These are phyloP conservation scores for Irpex sp. DNA, from an alignment of 1,284 basidiomycete species.

Conservation along the genomic window DNA sequence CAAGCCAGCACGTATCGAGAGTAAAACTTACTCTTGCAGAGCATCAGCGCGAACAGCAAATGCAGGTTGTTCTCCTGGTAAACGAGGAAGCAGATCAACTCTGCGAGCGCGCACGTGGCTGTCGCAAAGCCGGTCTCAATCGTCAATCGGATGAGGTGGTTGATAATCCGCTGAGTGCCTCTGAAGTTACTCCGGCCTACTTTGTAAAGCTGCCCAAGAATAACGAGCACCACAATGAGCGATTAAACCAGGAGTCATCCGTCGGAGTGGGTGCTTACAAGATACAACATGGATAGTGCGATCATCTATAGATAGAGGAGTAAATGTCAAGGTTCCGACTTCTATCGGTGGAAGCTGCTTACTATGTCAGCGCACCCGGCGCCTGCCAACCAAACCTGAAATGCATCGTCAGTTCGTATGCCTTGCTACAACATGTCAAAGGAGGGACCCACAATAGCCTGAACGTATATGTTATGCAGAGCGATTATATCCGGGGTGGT, in stretches of 20 bases:
- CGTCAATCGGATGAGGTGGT: constrained; percentile 12
- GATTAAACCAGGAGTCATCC: not conserved
- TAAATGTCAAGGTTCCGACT: no score
- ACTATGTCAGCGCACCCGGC: constrained; percentile 25
- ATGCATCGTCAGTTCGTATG: no score
- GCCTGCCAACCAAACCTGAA: constrained; percentile 20
- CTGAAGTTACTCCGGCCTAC: not conserved
- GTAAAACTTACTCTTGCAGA: not conserved
- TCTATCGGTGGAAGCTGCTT: no score
- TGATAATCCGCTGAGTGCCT: constrained; percentile 9
- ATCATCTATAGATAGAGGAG: constrained; percentile 10
- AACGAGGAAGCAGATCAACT: constrained; percentile 7
- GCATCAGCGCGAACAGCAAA: not conserved
- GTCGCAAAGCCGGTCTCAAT: constrained; percentile 12
- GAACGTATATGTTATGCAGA: not conserved
- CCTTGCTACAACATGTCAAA: no score
- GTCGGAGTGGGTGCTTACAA: constrained; percentile 12
- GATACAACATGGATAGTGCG: constrained; percentile 23
- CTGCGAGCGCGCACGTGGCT: constrained; percentile 6
- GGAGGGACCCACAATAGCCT: not conserved
- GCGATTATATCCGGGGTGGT: not conserved
- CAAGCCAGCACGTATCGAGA: not conserved
- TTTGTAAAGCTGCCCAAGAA: not conserved
- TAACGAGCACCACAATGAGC: not conserved
- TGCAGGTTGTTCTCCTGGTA: constrained; percentile 1